Evolutionary conservation across 148 eudicot genomes (phyloP).

Genomic region (Rhododendron griersonianum): DNA sequence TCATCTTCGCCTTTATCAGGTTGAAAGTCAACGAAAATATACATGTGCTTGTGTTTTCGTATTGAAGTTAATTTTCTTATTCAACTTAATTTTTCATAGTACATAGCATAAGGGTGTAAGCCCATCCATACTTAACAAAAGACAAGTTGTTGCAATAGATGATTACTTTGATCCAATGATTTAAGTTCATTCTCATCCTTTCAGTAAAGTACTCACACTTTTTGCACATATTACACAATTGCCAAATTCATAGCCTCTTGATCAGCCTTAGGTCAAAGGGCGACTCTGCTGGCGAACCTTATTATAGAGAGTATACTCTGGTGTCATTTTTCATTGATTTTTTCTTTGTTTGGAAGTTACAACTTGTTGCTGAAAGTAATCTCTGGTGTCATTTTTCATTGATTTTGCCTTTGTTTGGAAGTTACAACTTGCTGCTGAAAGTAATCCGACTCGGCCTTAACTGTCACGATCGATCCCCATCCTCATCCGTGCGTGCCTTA

Average conservation of each 20-base stretch:
- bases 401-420: not conserved
- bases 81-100: too few species aligned
- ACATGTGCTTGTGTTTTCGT: too few species aligned
- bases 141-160: too few species aligned
- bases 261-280: not conserved
- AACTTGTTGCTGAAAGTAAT: not conserved
- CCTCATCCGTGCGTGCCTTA: not conserved
- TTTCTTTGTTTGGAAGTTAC: not conserved
- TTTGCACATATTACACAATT: too few species aligned
- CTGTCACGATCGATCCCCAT: not conserved
- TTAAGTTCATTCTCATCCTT: too few species aligned
- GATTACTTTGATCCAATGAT: too few species aligned
- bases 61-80: too few species aligned
- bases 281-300: not conserved
- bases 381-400: not conserved
- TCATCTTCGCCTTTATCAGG: too few species aligned
- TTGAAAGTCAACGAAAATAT: too few species aligned
- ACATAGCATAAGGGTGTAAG: too few species aligned
- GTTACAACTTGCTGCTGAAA: not conserved
- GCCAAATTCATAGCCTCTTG: not conserved
- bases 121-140: too few species aligned
- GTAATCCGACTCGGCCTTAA: not conserved
- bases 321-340: not conserved
- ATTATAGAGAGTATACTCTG: not conserved
- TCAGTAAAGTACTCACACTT: too few species aligned